Percentiles rank a stretch among this genome's conserved stretches.
Evolutionary conservation across 2,329 filamentous ascomycete species (phyloP).

Genomic region (Tolypocladium ovalisporum): DNA sequence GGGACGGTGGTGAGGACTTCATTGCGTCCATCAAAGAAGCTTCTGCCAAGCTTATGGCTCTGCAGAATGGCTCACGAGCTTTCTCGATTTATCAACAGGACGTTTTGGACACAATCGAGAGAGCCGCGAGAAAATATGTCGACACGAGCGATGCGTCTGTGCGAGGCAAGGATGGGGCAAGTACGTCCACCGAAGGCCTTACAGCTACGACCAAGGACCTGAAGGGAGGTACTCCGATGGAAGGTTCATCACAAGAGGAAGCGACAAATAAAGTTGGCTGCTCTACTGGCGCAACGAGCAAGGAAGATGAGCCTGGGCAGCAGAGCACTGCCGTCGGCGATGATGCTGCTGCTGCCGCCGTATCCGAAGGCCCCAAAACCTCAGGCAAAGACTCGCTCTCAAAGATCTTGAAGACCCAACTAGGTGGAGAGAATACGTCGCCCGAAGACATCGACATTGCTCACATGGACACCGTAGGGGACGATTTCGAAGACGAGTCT

Average conservation of each 20-base stretch:
- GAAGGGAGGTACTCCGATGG: neutral
- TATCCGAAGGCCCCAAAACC: neutral
- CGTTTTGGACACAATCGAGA: slow-evolving; percentile 37
- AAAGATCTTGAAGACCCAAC: neutral
- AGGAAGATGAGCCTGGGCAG: neutral
- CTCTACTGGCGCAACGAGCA: neutral
- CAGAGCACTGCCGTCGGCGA: neutral
- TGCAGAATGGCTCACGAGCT: slow-evolving; percentile 24
- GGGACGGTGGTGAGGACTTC: slow-evolving; percentile 18
- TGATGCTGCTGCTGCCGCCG: neutral
- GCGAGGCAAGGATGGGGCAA: neutral
- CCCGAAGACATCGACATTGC: slow-evolving; percentile 42
- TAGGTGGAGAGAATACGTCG: slow-evolving; percentile 12
- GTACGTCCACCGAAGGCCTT: neutral
- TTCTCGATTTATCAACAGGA: slow-evolving; percentile 29
- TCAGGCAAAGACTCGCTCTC: neutral
- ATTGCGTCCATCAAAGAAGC: slow-evolving; percentile 25
- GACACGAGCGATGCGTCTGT: slow-evolving; percentile 20
- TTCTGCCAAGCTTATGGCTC: slow-evolving; percentile 30
- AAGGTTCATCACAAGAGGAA: neutral
- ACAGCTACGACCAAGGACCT: neutral
- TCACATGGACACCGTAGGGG: slow-evolving; percentile 18
- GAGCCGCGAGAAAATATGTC: slow-evolving; percentile 40
- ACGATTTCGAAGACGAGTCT: slow-evolving; percentile 14
- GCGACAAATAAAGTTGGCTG: neutral